phyloP scores from a whole-genome alignment of 768 basidiomycete genomes.

The Dioszegia crocea region DNA sequence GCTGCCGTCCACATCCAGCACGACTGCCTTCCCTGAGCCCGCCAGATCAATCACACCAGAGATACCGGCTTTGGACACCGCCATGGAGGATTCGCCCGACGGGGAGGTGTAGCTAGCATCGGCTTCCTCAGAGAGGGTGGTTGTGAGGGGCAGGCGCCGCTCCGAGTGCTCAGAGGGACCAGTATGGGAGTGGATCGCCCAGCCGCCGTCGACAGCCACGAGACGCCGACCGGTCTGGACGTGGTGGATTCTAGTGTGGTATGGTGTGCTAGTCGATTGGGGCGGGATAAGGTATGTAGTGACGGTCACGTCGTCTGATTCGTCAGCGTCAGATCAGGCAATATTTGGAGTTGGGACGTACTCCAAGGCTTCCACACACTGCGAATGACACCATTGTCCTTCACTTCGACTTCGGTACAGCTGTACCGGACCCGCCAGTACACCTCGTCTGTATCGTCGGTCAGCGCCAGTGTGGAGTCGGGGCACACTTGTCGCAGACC shows the following conservation, averaged over 20 bases:
- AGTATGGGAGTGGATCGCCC: slow-evolving; percentile 64
- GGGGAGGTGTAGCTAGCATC: slow-evolving; percentile 53
- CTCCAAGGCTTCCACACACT: slow-evolving; percentile 71
- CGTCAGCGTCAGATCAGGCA: neutral
- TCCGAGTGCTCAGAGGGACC: slow-evolving; percentile 22
- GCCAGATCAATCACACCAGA: slow-evolving; percentile 48
- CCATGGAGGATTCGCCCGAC: slow-evolving; percentile 41
- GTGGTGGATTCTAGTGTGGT: slow-evolving; percentile 67
- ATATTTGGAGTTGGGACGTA: slow-evolving; percentile 4
- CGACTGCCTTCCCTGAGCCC: slow-evolving; percentile 29
- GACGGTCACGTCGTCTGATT: slow-evolving; percentile 58
- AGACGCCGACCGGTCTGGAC: slow-evolving; percentile 56
- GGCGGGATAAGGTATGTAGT: slow-evolving; percentile 75
- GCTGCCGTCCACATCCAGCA: slow-evolving; percentile 65
- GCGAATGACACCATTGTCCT: slow-evolving; percentile 49
- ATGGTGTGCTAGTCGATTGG: slow-evolving; percentile 56
- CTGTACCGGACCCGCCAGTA: slow-evolving; percentile 64
- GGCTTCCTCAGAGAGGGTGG: slow-evolving; percentile 46
- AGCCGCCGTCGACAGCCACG: slow-evolving; percentile 63
- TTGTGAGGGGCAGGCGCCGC: slow-evolving; percentile 10
- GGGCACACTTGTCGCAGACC: slow-evolving; percentile 66
- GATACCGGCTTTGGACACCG: slow-evolving; percentile 13
- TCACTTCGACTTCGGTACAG: slow-evolving; percentile 56
- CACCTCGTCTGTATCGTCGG: slow-evolving; percentile 63
- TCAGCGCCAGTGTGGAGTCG: slow-evolving; percentile 65